A percentile compares a stretch with the other conserved stretches of the same genome.
Evolutionary conservation across 345 rosid species (phyloP).

Genomic region (Salix koriyanagi): DNA sequence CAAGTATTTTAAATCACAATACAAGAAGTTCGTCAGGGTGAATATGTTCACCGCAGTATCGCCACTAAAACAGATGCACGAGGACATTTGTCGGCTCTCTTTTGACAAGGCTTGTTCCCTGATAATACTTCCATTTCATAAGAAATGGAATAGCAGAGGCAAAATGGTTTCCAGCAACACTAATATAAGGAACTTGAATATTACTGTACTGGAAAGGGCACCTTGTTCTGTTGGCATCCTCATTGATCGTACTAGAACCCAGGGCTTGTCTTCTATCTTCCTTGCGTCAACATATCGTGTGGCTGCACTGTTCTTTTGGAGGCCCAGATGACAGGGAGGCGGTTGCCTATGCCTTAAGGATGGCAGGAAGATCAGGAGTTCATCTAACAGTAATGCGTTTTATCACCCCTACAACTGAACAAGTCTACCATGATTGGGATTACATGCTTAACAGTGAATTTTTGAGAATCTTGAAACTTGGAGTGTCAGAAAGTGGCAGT

Average conservation of each 20-base stretch:
- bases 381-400: constrained; percentile 14
- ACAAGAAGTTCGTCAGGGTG: constrained; percentile 8
- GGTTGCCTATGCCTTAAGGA: constrained; percentile 24
- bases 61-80: constrained; percentile 20
- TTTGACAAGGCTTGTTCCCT: constrained; percentile 23
- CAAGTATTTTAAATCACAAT: constrained; percentile 9
- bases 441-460: constrained; percentile 7
- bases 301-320: constrained; percentile 9
- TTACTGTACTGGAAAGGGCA: constrained; percentile 16
- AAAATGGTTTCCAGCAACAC: constrained; percentile 9
- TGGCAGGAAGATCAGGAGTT: constrained; percentile 13
- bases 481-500: background rate
- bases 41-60: constrained; percentile 28
- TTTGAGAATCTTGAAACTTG: constrained; percentile 3
- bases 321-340: constrained; percentile 32
- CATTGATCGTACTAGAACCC: constrained; percentile 14
- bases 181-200: constrained; percentile 16
- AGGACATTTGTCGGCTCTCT: constrained; percentile 26
- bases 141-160: constrained; percentile 19
- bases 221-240: constrained; percentile 28
- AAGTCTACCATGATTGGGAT: background rate
- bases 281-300: background rate
- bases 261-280: constrained; percentile 16
- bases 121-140: constrained; percentile 23
- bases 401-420: background rate